Percentiles rank a stretch among this genome's conserved stretches.
phyloP scores from a whole-genome alignment of 148 eudicot species.

The Linanthus parryae region DNA sequence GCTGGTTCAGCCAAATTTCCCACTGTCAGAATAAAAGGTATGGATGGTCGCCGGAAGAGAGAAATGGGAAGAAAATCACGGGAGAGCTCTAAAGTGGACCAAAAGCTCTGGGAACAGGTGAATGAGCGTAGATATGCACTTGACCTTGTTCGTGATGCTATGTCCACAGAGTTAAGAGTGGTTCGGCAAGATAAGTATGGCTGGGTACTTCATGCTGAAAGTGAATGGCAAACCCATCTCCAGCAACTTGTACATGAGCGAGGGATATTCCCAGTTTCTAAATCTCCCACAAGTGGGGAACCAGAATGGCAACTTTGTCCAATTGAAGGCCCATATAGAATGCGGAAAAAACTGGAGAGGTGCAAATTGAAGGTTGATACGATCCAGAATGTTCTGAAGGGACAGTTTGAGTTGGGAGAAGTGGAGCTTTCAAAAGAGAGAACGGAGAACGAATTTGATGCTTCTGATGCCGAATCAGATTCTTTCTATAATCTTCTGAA shows the following conservation, averaged over 20 bases:
- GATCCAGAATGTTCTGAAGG: slow-evolving; percentile 68
- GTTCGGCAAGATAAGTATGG: slow-evolving; percentile 98
- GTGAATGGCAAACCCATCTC: slow-evolving; percentile 96
- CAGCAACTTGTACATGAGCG: slow-evolving; percentile 96
- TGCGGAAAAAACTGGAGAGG: slow-evolving; percentile 95
- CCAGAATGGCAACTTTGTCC: slow-evolving; percentile 97
- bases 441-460: slow-evolving; percentile 45
- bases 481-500: slow-evolving; percentile 53
- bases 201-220: slow-evolving; percentile 98
- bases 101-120: slow-evolving; percentile 81
- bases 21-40: slow-evolving; percentile 82
- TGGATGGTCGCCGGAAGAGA: slow-evolving; percentile 85
- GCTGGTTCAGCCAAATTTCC: slow-evolving; percentile 88
- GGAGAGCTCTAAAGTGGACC: slow-evolving; percentile 57
- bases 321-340: slow-evolving; percentile 97
- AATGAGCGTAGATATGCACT: slow-evolving; percentile 85
- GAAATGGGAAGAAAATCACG: slow-evolving; percentile 75
- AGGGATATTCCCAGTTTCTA: slow-evolving; percentile 72
- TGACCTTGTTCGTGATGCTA: slow-evolving; percentile 80
- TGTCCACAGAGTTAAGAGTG: slow-evolving; percentile 93
- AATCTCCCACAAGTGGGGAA: slow-evolving; percentile 40
- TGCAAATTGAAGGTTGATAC: slow-evolving; percentile 74
- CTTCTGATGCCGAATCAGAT: slow-evolving; percentile 65
- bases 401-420: slow-evolving; percentile 55
- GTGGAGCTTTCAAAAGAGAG: slow-evolving; percentile 50